These are phyloP conservation scores for Sporothrix sp. DNA, from an alignment of 2,329 filamentous ascomycete species.

Conservation along the genomic window DNA sequence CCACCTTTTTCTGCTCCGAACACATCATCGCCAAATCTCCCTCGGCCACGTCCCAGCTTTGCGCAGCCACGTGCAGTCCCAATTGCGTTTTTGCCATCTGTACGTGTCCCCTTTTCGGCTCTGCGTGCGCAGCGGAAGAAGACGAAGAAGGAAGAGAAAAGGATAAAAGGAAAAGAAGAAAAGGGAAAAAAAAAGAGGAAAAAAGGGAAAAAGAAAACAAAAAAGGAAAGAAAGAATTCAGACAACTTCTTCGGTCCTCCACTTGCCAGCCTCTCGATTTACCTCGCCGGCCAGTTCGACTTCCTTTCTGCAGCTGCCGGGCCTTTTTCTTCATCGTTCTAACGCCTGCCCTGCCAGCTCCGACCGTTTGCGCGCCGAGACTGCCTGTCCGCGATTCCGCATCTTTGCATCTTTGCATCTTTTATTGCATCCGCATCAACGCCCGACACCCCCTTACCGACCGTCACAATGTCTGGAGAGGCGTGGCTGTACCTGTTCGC, in stretches of 20 bases:
- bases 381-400: no score
- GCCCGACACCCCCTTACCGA: no score
- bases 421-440: not conserved
- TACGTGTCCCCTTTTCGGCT: not conserved
- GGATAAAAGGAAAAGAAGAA: no score
- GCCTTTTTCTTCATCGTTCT: not conserved
- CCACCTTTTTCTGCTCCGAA: no score
- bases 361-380: not conserved
- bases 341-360: not conserved
- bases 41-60: not conserved
- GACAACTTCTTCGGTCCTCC: not conserved
- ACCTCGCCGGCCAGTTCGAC: no score
- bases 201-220: no score
- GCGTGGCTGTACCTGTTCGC: conserved; percentile 96
- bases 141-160: no score
- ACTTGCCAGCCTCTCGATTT: conserved; percentile 9
- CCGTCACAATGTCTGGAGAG: conserved; percentile 75
- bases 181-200: no score
- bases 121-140: no score
- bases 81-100: not conserved
- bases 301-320: no score
- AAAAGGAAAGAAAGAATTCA: not conserved
- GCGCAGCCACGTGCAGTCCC: not conserved
- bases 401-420: no score
- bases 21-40: not conserved